phyloP scores from a whole-genome alignment of 176 grass and related monocot genomes.

The Lolium multiflorum region DNA sequence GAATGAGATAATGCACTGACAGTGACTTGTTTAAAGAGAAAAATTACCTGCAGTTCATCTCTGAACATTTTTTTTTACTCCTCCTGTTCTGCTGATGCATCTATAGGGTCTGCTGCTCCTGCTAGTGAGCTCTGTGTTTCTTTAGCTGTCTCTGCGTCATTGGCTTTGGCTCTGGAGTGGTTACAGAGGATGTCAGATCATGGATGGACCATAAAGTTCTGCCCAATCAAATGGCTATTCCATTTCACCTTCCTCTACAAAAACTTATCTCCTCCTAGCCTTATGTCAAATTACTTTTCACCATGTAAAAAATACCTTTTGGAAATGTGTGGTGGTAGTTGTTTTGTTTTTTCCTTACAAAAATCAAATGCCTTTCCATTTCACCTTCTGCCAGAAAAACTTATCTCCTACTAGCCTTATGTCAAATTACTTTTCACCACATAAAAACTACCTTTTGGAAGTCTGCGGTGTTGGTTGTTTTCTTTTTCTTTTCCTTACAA shows the following conservation, averaged over 20 bases:
- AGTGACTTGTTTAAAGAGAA: background rate
- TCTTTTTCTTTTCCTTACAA: background rate
- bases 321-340: background rate
- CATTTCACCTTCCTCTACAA: conserved; percentile 4
- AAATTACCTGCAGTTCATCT: conserved; percentile 24
- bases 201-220: conserved; percentile 40
- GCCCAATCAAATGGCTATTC: conserved; percentile 24
- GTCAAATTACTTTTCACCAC: conserved; percentile 17
- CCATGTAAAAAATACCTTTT: background rate
- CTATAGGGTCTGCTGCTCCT: background rate
- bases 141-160: conserved; percentile 37
- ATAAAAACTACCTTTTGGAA: background rate
- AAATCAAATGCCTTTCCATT: conserved; percentile 23
- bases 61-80: background rate
- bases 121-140: conserved; percentile 6
- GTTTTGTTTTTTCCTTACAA: no score
- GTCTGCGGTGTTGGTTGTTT: background rate
- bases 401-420: background rate
- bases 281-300: conserved; percentile 14
- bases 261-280: background rate
- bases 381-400: conserved; percentile 4
- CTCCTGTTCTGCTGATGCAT: background rate
- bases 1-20: background rate
- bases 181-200: conserved; percentile 41
- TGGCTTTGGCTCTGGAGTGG: conserved; percentile 38